Base-by-base conservation (phyloP, 1,284 basidiomycete species). In the Ustilago shanxiensis region DNA sequence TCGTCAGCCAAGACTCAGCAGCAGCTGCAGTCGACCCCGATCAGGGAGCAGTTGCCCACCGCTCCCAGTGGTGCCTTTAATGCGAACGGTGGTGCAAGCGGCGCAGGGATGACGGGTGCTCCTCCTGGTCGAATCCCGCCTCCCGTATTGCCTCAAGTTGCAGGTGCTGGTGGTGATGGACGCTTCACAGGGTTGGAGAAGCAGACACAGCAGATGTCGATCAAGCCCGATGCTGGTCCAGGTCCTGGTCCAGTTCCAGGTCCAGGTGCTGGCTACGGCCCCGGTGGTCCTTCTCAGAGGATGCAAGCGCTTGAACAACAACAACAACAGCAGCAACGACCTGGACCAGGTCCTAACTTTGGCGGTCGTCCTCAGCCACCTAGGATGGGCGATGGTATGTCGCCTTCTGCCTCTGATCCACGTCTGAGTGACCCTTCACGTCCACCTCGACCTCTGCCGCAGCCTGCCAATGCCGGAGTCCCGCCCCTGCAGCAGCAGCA, bases 131-230 rank as follows among this genome's bases (percentile, higher is more conserved):
- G 68, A 2, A 52, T 76, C 13, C 55, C 67, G 22, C 63, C 68
- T 52, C 72, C 72, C 1, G 68, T 69, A 49, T 31, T 71, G 52
- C 63, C 66, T 33, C 61, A 56, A 14, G 7, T 75, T 5, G 33
- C 62, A 10, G 53, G 47, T 44, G 26, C 62, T 13, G 56, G 62
- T 44, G 33, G 45, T 20, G 73, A 72, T 45, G 62, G 56, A 18
- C 63, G 75, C 29, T 66, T 73, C 47, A 57, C 69, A 8, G 49
- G 62, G 4, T 65, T 83, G n/a, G 81, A 83, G 53, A 71, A 80
- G 66, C 78, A 80, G 70, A 81, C 81, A 3, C 67, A 79, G 44
- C 79, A 81, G 60, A 76, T 83, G 78, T 67, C 65, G 53, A 59
- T 77, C 53, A 60, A 71, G 60, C 60, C 63, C 18, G 51, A 49